Evolutionary conservation across 371 early-diverging fungal species (phyloP), one percentile per base, ranked within the genome.

Genomic region (Mortierella sp.): DNA sequence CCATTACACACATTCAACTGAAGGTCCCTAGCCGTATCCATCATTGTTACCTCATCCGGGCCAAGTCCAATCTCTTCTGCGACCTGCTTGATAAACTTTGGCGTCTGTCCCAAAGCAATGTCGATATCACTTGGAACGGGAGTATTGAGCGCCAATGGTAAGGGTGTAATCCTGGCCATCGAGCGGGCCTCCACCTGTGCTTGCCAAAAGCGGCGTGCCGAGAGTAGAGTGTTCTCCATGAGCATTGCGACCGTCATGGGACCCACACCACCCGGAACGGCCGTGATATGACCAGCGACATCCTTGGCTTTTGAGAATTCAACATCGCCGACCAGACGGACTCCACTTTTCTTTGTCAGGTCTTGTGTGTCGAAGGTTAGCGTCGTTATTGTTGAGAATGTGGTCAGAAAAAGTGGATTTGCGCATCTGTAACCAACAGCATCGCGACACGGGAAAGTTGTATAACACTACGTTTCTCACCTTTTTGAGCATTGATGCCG

Each of bases 171-270:
- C 13, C 82, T 80, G 31, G 85, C 71, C 27, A 65, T 17, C n/a
- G 41, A 12, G 3, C 56, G 29, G 31, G 45, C 29, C 59, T 86
- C 82, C 27, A 61, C 70, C 16, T 79, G 79, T 29, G 84, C 80
- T n/a, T 88, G 84, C 61, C 87, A 83, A 74, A 84, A 90, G 21
- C 93, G 85, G 69, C 90, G 84, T 28, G 95, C 96, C 50, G 92
- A 88, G 34, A 86, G 65, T 0, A 92, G 81, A 0, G 92, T 94
- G 82, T 97, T 97, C 55, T 90, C 72, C 80, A 97, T 80, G 31
- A 97, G 83, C 95, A 97, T 96, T 46, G 95, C 95, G 14, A 97
- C 97, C 7, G 98, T 97, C 97, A 97, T 96, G 13, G 98, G 98
- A 0, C 97, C 98, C 28, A 97, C 96, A 43, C 97, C 97, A 29